These are phyloP conservation scores for Fusarium sp. DNA, from an alignment of 2,329 filamentous ascomycete genomes.

Conservation along the genomic window DNA sequence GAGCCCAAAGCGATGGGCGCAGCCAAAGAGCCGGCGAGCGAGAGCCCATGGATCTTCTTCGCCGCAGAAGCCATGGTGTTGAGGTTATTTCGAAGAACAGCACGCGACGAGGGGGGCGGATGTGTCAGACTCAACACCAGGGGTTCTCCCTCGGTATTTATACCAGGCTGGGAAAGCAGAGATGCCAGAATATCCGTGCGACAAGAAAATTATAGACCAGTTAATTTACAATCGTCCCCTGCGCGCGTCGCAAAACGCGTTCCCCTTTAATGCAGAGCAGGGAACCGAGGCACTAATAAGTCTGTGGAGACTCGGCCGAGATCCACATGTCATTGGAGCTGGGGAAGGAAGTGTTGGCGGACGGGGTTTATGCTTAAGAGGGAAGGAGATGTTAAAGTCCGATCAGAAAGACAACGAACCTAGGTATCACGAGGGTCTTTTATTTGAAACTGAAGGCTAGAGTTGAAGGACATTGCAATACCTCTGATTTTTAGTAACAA, in stretches of 20 bases:
- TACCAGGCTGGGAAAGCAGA: not conserved
- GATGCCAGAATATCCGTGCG: not conserved
- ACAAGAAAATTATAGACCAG: not conserved
- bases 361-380: not conserved
- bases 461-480: not conserved
- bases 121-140: not conserved
- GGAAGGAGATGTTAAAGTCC: not conserved
- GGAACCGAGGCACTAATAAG: conserved; percentile 35
- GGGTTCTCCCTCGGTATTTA: conserved; percentile 1
- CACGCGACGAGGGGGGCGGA: conserved; percentile 5
- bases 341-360: conserved; percentile 12
- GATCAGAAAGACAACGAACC: not conserved
- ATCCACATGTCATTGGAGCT: conserved; percentile 8
- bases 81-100: not conserved
- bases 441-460: not conserved
- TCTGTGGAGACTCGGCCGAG: conserved; percentile 22
- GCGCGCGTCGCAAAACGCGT: not conserved
- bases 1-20: conserved; percentile 55
- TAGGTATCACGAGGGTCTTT: not conserved
- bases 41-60: conserved; percentile 48
- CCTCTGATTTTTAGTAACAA: not conserved
- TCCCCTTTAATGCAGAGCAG: conserved; percentile 14
- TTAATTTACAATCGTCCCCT: not conserved
- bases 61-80: conserved; percentile 47
- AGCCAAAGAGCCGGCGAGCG: conserved; percentile 52